Percentiles rank a stretch among this genome's conserved stretches.
Conservation (phyloP, 2,329 filamentous ascomycete species). For the Rhexocercosporidium sp. region DNA sequence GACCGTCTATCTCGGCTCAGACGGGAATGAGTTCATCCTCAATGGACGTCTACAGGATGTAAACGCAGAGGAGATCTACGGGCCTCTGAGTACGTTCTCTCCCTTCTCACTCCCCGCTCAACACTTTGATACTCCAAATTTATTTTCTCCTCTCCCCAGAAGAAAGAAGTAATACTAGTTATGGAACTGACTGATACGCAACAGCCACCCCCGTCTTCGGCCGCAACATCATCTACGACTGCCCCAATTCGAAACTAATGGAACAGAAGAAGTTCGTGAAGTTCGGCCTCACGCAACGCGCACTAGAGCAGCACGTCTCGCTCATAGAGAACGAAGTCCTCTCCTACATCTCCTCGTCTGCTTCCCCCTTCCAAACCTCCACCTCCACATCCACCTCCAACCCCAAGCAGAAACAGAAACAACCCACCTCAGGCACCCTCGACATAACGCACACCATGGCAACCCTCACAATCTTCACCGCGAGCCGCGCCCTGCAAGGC, state of each 20-base stretch:
- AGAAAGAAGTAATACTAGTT: no score
- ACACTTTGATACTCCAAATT: no score
- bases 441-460: constrained; percentile 79
- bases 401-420: not conserved
- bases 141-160: no score
- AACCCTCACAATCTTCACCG: constrained; percentile 86
- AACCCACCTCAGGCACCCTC: constrained; percentile 63
- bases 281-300: constrained; percentile 69
- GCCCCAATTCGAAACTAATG: constrained; percentile 88
- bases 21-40: constrained; percentile 87
- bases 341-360: constrained; percentile 68
- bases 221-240: constrained; percentile 85
- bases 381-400: not conserved
- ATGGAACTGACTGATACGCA: not conserved
- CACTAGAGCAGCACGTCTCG: constrained; percentile 73
- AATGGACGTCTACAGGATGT: constrained; percentile 88
- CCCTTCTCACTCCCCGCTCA: no score
- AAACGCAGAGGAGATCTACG: constrained; percentile 86
- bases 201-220: constrained; percentile 68
- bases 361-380: constrained; percentile 61
- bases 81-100: no score
- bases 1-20: constrained; percentile 79
- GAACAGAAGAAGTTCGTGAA: constrained; percentile 69
- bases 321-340: constrained; percentile 76
- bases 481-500: constrained; percentile 82